Percentiles rank a stretch among this genome's conserved stretches.
phyloP scores from a whole-genome alignment of 495 filamentous ascomycete genomes.

The Penicillium egyptiacum region DNA sequence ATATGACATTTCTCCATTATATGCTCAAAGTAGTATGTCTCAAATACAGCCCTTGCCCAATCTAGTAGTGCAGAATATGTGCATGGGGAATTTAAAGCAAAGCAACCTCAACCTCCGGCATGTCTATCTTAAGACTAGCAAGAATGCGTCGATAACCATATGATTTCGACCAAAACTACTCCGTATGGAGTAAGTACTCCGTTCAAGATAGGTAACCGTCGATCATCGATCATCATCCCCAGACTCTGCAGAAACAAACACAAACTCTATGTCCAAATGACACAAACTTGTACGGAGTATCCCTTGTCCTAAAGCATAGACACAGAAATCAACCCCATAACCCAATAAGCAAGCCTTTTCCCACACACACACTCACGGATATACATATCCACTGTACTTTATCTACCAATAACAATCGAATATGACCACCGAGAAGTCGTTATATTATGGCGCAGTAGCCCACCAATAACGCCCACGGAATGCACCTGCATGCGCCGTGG shows the following conservation, averaged over 20 bases:
- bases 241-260: not conserved
- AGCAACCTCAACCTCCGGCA: not conserved
- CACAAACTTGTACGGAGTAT: not conserved
- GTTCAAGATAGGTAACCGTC: too few relatives aligned
- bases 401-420: not conserved
- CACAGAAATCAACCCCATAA: too few relatives aligned
- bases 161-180: not conserved
- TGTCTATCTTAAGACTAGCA: not conserved
- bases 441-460: not conserved
- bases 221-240: conserved; percentile 3
- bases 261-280: not conserved
- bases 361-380: too few relatives aligned
- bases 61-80: not conserved
- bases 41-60: not conserved
- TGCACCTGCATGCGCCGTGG: not conserved
- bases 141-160: not conserved
- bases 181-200: not conserved
- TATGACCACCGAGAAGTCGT: not conserved
- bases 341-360: too few relatives aligned
- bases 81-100: not conserved
- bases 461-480: not conserved
- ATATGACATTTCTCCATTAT: not conserved
- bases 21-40: not conserved
- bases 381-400: not conserved
- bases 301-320: not conserved